Base-by-base conservation (phyloP, 306 rosid genomes). In the Ceratonia siliqua region DNA sequence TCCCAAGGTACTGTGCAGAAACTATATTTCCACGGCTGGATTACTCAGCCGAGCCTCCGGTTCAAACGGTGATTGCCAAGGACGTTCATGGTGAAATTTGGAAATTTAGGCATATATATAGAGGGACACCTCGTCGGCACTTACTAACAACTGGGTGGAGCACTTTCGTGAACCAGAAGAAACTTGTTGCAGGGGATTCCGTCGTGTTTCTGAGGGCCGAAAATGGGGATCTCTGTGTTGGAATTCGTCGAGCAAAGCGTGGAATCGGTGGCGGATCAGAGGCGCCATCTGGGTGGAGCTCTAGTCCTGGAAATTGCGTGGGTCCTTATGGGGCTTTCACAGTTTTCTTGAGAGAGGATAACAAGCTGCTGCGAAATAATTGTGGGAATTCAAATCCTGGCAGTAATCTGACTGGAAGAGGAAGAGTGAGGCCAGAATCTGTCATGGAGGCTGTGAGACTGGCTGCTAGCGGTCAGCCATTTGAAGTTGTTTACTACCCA, bases 101-200 rank as follows among this genome's bases (percentile, higher is more conserved):
- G 98, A 94, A 90, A 83, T 94, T 94, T 15, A 81, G 98, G 87
- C 98, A 94, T 69, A 91, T 94, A 13, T 94, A 91, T 13, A 82
- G 98, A 27, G 98, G 98, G 4, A 94, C 98, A 0, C 98, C 98
- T 4, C 86, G 98, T 9, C 82, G 98, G 33, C 98, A 94, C 87
- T 70, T 94, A 83, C 70, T 94, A 17, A 94, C 98, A 1, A 94
- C 98, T 0, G 98, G 98, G 20, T 94, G 98, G 98, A 94, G 98
- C 75, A 84, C 78, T 46, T 94, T 94, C 53, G 98, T 94, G 53
- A 94, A 94, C 82, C 96, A 91, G 85, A 94, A 94, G 88, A 94
- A 94, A 72, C 88, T 94, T 14, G 96, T 94, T 27, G 98, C 97
- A 0, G 98, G 98, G 2, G 98, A 94, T 72, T 91, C 98, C 1